Evolutionary conservation across 129 eudicot genomes (phyloP).

Genomic region (Chrysanthemum lavandulifolium): DNA sequence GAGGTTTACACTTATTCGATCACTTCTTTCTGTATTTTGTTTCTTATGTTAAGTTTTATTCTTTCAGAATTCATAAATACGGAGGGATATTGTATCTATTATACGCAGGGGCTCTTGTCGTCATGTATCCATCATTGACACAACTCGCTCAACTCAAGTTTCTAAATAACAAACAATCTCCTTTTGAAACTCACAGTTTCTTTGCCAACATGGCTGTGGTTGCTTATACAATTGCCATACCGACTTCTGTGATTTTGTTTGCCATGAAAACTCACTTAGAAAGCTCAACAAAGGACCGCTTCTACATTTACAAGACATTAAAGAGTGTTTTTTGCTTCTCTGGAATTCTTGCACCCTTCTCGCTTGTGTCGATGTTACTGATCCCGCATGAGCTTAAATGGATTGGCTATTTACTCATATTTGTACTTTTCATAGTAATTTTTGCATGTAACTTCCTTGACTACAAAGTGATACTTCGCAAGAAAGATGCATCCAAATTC

Average conservation of each 20-base stretch:
- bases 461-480: not conserved
- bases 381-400: not conserved
- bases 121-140: no score
- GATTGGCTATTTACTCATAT: not conserved
- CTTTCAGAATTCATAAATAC: no score
- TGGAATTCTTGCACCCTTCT: constrained; percentile 15
- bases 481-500: not conserved
- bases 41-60: no score
- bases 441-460: not conserved
- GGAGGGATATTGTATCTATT: no score
- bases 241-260: not conserved
- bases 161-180: no score
- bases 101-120: no score
- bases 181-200: no score
- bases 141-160: no score
- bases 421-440: not conserved
- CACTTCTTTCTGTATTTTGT: no score
- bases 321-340: not conserved
- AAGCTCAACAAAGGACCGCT: not conserved
- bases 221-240: not conserved
- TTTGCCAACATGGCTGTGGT: no score
- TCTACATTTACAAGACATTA: not conserved
- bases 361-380: constrained; percentile 18
- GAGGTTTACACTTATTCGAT: no score
- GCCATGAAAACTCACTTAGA: not conserved